phyloP scores from a whole-genome alignment of 768 basidiomycete species.

The Fomitopsis serialis region DNA sequence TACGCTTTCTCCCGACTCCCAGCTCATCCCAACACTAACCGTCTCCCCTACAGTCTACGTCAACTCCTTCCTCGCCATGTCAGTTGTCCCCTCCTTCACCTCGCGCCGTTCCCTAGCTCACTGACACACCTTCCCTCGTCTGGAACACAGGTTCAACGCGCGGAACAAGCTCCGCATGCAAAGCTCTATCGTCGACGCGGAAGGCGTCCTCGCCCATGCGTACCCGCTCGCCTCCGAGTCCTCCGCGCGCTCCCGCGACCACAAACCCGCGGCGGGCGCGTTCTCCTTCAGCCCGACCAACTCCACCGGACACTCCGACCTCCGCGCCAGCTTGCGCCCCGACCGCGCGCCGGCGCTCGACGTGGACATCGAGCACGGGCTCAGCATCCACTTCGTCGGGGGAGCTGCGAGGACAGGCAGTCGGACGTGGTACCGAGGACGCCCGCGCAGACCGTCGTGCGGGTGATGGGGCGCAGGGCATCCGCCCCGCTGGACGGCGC shows the following conservation, averaged over 20 bases:
- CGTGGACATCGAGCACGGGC: neutral
- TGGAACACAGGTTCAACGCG: slow-evolving; percentile 12
- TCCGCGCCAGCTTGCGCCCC: neutral
- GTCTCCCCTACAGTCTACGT: slow-evolving; percentile 11
- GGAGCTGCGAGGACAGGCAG: neutral
- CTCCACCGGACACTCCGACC: neutral
- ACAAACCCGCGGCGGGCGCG: neutral
- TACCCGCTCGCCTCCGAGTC: neutral
- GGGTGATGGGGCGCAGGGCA: neutral
- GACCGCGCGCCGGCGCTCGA: neutral
- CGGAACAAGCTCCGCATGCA: slow-evolving; percentile 2
- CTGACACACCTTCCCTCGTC: neutral
- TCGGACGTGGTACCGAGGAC: neutral
- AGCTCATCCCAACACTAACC: neutral
- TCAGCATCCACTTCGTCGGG: neutral
- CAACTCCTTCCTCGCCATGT: slow-evolving; percentile 19
- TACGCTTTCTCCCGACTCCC: neutral
- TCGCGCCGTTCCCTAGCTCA: too few species aligned
- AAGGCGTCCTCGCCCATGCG: neutral
- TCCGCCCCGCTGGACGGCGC: neutral
- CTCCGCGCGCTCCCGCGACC: neutral
- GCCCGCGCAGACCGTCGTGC: neutral
- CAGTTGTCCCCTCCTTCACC: neutral
- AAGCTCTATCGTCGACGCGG: neutral
- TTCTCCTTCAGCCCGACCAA: neutral